Evolutionary conservation across 257 asterid species (phyloP), one percentile per base, ranked within the genome.

Genomic region (Leptodermis oblonga): DNA sequence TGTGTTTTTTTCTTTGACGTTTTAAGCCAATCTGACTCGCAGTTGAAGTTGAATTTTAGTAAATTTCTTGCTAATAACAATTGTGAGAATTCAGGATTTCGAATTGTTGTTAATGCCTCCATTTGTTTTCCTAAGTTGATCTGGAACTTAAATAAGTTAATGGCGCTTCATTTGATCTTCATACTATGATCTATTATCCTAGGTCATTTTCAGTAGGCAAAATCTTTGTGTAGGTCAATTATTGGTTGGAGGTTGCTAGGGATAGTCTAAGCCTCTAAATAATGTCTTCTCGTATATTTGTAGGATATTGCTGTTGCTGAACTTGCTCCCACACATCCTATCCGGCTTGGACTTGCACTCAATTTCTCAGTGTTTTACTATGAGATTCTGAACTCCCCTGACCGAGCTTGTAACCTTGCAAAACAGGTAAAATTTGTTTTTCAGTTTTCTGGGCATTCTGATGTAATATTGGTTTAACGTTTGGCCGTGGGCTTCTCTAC

Each of bases 301-400:
- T 77, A 90, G 96, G 96, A 90, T 64, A 90, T 90, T 81, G 95
- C 96, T 12, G 85, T 80, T 68, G 37, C 88, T 2, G 96, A 90
- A 66, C 88, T 90, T 43, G 95, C 96, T 11, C 92, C 96, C 26
- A 90, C 96, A 37, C 96, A 90, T 69, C 96, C 96, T 5, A 90
- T 90, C 72, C 89, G 96, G 41, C 92, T 90, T 37, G 96, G 96
- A 30, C 78, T 90, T 43, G 96, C 96, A 33, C 96, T 90, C 82
- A 90, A 90, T 76, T 90, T 90, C 90, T 87, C 96, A 1, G 96
- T 90, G 48, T 90, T 90, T 70, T 90, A 90, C 84, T 90, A 86
- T 59, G 96, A 90, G 85, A 90, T 90, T 54, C 73, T 87, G 82
- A 90, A 88, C 59, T 87, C 96, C 39, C 96, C 96, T 1, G 96